Base-by-base conservation (phyloP, 148 eudicot species). In the Heliosperma pusillum region DNA sequence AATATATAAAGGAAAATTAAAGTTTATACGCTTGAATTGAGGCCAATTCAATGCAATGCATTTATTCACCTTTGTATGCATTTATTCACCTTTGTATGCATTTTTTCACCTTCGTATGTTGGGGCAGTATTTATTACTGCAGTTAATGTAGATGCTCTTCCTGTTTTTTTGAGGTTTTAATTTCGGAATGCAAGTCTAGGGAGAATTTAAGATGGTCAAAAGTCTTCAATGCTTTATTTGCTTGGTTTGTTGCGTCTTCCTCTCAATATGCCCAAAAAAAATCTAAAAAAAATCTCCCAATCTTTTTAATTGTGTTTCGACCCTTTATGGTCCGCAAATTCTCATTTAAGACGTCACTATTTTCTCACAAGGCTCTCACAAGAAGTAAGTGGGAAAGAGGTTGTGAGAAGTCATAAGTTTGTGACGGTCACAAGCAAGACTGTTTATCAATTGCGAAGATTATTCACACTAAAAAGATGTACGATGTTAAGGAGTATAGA, bases 141-240 rank as follows among this genome's bases (percentile, higher is more conserved):
- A 20, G 56, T 42, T 22, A 68, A 55, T 27, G 50, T 74, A 77
- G 30, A 25, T 29, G 68, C 47, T 19, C 9, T 50, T 58, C 13
- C 13, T 77, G 65, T 21, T 77, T 59, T 76, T 77, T 77, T 61
- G 67, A 42, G 65, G 52, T 59, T 69, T 11, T 27, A 22, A 47
- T 8, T 70, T 70, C 33, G 16, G 29, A 75, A 10, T 66, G 11
- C 2, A 44, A 5, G 10, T 15, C 66, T 57, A 42, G 42, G 1
- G 3, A 66, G 42, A 10, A 29, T 59, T 63, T 63, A 73, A 20
- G 20, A 47, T 61, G 79, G 79, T 77, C 79, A 77, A 77, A 69
- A 44, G 3, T n/a, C 3, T 47, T 76, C 45, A 76, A 16, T 3
- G 9, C 2, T 74, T 59, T 60, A 40, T 47, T 45, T 27, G 58